Base-by-base conservation (phyloP, 768 basidiomycete species). In the Pulveroboletus frians region DNA sequence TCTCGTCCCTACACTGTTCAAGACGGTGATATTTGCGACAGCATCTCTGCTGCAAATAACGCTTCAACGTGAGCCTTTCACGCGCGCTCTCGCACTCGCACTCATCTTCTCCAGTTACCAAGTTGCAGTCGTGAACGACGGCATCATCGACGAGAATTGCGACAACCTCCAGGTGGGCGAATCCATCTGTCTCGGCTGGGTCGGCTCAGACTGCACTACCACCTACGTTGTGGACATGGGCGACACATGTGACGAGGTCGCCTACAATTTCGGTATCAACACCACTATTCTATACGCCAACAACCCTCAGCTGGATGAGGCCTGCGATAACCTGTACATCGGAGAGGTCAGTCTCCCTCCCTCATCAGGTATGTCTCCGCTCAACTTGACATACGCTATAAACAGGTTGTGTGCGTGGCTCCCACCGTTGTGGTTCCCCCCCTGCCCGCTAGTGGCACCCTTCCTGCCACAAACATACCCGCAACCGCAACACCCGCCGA, bases 241-340 rank as follows among this genome's bases (percentile, higher is more conserved):
- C 59, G 85, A 91, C 65, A 72, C 71, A 48, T 91, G 89, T 64
- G 75, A 78, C 13, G 50, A n/a, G 15, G 70, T 91, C 46, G 48
- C 73, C 26, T 15, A 39, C 23, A 55, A 44, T 1, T 56, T 68
- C 57, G 66, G 71, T 31, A 58, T 85, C 65, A 78, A 82, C 72
- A 48, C 57, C 21, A 78, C 79, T 32, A 72, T 80, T 5, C 71
- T 92, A 27, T 71, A 64, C 61, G 14, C 54, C 50, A 89, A 90
- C 78, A 92, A 92, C 78, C 88, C 86, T 17, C 82, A 88, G 66
- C 73, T 90, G 56, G 54, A 79, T 57, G 3, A 39, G 0, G 69
- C 63, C 0, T 85, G 81, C 66, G 68, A 56, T 55, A 89, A 89
- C 72, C 71, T 91, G 64, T 88, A 88, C 68, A 61, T 84, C 49